phyloP scores from a whole-genome alignment of 2,329 filamentous ascomycete genomes.

The Nemania bipapillata region DNA sequence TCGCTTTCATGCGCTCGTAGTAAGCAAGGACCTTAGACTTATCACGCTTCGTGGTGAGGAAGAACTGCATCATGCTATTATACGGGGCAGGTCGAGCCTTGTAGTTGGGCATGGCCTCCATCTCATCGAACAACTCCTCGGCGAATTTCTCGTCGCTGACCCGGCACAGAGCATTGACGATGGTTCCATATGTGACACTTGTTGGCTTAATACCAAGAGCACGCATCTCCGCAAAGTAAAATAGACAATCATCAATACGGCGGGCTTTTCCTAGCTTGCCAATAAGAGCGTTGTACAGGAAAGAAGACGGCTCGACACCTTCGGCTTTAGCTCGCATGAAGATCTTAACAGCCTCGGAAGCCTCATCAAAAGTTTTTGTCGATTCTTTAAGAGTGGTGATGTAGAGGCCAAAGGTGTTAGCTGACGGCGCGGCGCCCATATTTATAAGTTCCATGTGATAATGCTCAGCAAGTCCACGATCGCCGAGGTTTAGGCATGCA shows the following conservation, averaged over 20 bases:
- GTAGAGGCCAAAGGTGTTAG: constrained; percentile 97
- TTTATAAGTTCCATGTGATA: constrained; percentile 92
- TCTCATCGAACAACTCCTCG: constrained; percentile 97
- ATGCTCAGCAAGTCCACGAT: constrained; percentile 81
- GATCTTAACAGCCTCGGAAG: constrained; percentile 95
- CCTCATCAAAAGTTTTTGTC: constrained; percentile 96
- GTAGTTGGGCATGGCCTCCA: constrained; percentile 99
- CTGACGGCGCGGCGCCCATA: constrained; percentile 90
- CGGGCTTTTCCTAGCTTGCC: constrained; percentile 98
- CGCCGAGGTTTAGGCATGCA: constrained; percentile 84
- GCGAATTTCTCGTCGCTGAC: constrained; percentile 98
- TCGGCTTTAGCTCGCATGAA: constrained; percentile 94
- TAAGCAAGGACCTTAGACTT: constrained; percentile 92
- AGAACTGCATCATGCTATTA: constrained; percentile 99
- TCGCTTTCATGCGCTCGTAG: constrained; percentile 91
- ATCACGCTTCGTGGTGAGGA: constrained; percentile 96
- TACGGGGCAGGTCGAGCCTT: constrained; percentile 96
- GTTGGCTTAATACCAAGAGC: constrained; percentile 91
- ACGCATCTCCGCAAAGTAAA: constrained; percentile 98
- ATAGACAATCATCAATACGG: constrained; percentile 96
- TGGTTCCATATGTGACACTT: constrained; percentile 96
- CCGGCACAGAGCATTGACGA: constrained; percentile 96
- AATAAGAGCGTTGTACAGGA: constrained; percentile 97
- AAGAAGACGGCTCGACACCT: constrained; percentile 94
- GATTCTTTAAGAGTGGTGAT: constrained; percentile 99